These are phyloP conservation scores for Asterella californica DNA, from an alignment of 225 moss, liverwort and hornwort genomes.

Conservation along the genomic window DNA sequence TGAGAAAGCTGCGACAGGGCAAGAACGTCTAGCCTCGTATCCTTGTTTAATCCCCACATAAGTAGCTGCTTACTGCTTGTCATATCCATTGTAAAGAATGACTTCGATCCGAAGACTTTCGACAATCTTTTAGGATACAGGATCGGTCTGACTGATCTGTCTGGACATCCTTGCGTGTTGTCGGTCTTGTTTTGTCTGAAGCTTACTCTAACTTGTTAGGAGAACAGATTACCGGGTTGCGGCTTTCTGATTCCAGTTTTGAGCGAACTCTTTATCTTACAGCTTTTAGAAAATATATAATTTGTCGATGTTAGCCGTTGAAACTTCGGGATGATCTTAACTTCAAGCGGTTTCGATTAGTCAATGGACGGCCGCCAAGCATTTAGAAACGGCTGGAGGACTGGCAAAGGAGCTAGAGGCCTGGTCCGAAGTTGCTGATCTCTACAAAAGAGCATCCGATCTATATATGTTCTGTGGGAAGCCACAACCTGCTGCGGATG, in stretches of 20 bases:
- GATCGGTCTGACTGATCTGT: neutral
- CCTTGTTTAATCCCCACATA: slow-evolving; percentile 29
- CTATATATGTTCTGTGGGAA: slow-evolving; percentile 77
- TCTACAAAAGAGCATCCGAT: slow-evolving; percentile 73
- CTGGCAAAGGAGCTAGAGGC: slow-evolving; percentile 79
- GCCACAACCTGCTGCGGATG: slow-evolving; percentile 91
- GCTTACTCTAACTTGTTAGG: neutral
- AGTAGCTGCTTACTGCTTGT: neutral
- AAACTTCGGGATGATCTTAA: slow-evolving; percentile 37
- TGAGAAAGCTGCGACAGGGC: slow-evolving; percentile 86
- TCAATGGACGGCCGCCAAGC: slow-evolving; percentile 92
- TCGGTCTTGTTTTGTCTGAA: neutral
- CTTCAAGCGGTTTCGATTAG: slow-evolving; percentile 37
- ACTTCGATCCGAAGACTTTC: neutral
- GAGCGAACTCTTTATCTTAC: neutral
- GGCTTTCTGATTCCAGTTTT: neutral
- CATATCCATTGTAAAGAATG: neutral
- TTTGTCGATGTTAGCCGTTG: neutral
- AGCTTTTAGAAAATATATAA: neutral
- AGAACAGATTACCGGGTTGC: neutral
- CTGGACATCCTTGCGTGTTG: neutral
- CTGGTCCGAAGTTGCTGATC: slow-evolving; percentile 59
- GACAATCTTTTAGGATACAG: neutral
- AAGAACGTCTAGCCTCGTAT: slow-evolving; percentile 91
- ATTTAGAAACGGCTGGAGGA: slow-evolving; percentile 81